Evolutionary conservation across 495 filamentous ascomycete species (phyloP).

Genomic region (Penicillium turbatum): DNA sequence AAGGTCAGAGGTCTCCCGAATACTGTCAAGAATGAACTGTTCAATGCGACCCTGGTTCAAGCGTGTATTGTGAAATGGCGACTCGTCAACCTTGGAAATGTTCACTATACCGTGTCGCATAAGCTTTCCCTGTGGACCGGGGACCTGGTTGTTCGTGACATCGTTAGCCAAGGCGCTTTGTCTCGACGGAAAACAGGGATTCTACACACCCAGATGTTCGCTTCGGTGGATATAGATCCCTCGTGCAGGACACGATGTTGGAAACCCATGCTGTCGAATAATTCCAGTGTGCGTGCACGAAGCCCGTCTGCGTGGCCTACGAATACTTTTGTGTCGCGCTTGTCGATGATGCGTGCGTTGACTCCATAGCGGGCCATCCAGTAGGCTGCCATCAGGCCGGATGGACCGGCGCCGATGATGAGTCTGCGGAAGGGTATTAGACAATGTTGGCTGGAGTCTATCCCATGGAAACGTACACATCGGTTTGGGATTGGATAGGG

Average conservation of each 20-base stretch:
- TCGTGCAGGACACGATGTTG: constrained; percentile 58
- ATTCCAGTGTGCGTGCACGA: constrained; percentile 55
- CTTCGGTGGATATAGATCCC: constrained; percentile 47
- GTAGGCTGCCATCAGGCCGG: constrained; percentile 58
- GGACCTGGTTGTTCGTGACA: constrained; percentile 13
- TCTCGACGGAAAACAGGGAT: background rate
- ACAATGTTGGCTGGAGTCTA: background rate
- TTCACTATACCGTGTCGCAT: constrained; percentile 49
- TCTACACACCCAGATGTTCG: constrained; percentile 35
- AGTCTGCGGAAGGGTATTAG: constrained; percentile 24
- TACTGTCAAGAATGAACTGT: constrained; percentile 51
- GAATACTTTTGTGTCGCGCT: constrained; percentile 49
- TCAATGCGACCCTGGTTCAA: constrained; percentile 56
- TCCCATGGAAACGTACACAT: constrained; percentile 13
- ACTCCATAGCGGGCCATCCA: constrained; percentile 61
- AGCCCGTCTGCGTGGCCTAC: constrained; percentile 61
- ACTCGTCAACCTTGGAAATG: constrained; percentile 49
- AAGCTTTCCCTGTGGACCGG: constrained; percentile 44
- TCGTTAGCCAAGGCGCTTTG: background rate
- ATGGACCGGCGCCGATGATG: constrained; percentile 65
- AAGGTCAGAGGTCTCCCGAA: constrained; percentile 42
- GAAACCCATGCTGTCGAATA: constrained; percentile 65
- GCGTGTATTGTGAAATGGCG: constrained; percentile 48
- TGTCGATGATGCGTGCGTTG: constrained; percentile 58
- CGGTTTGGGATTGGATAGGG: constrained; percentile 10